These are phyloP conservation scores for Vararia minispora DNA, from an alignment of 768 basidiomycete species.

Conservation along the genomic window DNA sequence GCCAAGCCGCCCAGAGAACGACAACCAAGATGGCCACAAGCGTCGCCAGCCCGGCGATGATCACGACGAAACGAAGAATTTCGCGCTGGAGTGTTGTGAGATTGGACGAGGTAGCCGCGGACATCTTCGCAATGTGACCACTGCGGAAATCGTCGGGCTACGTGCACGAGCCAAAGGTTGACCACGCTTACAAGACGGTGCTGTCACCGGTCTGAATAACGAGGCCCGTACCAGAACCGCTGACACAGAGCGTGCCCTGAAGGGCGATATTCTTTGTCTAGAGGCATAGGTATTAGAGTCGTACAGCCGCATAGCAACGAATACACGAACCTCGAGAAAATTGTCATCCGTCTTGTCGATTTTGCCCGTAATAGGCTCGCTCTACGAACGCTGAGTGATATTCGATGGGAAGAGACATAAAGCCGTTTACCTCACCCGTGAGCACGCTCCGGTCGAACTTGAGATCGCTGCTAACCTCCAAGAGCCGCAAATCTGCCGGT, in stretches of 20 bases:
- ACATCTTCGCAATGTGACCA: conserved; percentile 30
- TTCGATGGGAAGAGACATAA: conserved; percentile 17
- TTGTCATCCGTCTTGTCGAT: conserved; percentile 22
- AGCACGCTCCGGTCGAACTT: conserved; percentile 53
- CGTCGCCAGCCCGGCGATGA: conserved; percentile 37
- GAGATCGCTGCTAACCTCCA: conserved; percentile 45
- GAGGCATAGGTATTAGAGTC: conserved; percentile 17
- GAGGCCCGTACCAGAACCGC: conserved; percentile 35
- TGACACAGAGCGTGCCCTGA: conserved; percentile 42
- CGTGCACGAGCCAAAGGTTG: background rate
- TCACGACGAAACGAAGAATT: conserved; percentile 41
- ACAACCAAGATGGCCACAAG: conserved; percentile 35
- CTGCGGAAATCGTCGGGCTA: conserved; percentile 5
- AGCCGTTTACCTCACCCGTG: conserved; percentile 43
- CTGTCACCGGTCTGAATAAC: conserved; percentile 38
- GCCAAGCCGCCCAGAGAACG: conserved; percentile 33
- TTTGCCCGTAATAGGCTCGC: conserved; percentile 11
- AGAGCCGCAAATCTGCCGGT: conserved; percentile 60
- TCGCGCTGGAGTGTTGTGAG: conserved; percentile 43
- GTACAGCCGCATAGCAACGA: background rate
- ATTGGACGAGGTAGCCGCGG: conserved; percentile 18
- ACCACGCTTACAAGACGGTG: conserved; percentile 36
- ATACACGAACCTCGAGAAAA: conserved; percentile 13
- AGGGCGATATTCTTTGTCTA: conserved; percentile 50
- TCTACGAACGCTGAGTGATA: conserved; percentile 1